A percentile compares a stretch with the other conserved stretches of the same genome.
These are phyloP conservation scores for Echria macrotheca DNA, from an alignment of 495 filamentous ascomycete species.

Conservation along the genomic window DNA sequence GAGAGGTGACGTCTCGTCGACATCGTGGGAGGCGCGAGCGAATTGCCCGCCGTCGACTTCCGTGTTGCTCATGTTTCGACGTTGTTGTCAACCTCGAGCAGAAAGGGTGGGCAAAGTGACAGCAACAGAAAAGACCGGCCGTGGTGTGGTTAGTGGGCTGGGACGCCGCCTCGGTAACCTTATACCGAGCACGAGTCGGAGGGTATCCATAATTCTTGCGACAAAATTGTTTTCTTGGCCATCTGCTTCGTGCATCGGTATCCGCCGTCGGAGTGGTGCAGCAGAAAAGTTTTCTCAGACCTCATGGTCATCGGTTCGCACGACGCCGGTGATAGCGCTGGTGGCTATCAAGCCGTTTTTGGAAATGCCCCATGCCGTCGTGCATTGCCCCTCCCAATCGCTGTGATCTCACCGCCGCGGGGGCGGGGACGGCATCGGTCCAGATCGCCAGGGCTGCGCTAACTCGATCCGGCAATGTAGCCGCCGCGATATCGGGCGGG, in stretches of 20 bases:
- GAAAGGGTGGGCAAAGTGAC: not conserved
- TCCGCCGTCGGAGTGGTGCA: no score
- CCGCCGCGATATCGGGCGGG: slow-evolving; percentile 5
- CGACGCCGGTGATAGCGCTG: no score
- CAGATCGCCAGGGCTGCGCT: slow-evolving; percentile 1
- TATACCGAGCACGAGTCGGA: not conserved
- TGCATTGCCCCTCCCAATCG: no score
- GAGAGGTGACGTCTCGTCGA: slow-evolving; percentile 13
- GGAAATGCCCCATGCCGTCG: slow-evolving; percentile 3
- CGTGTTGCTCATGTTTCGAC: slow-evolving; percentile 1
- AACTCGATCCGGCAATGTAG: slow-evolving; percentile 1
- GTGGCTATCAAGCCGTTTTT: slow-evolving; percentile 14
- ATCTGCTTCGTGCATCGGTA: no score
- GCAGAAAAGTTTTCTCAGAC: no score
- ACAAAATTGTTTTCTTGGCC: not conserved
- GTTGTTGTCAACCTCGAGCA: not conserved
- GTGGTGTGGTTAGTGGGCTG: not conserved
- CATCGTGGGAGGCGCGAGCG: not conserved
- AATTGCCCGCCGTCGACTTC: not conserved
- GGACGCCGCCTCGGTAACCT: not conserved
- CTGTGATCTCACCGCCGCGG: slow-evolving; percentile 6
- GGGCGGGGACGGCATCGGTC: not conserved
- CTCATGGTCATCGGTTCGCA: no score
- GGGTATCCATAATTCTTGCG: not conserved
- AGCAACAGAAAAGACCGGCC: not conserved